These are phyloP conservation scores for Spinellus fusiger DNA, from an alignment of 192 early-diverging fungal genomes.

Conservation along the genomic window DNA sequence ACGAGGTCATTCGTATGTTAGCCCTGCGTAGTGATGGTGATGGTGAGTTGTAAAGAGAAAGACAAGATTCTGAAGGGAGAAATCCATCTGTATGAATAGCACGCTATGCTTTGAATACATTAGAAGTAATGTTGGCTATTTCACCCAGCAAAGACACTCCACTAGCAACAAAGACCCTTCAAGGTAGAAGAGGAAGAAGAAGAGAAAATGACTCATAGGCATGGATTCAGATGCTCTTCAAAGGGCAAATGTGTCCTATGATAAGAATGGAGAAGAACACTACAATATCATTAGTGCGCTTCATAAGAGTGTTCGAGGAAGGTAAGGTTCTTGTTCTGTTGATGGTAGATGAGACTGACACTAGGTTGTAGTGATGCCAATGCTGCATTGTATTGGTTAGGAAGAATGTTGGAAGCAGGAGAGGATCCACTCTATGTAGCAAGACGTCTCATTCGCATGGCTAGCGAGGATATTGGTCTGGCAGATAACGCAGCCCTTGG, in stretches of 20 bases:
- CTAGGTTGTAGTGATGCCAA: constrained; percentile 53
- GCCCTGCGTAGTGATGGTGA: constrained; percentile 77
- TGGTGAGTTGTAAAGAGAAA: constrained; percentile 25
- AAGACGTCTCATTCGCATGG: constrained; percentile 67
- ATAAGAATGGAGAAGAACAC: constrained; percentile 81
- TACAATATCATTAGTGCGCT: constrained; percentile 87
- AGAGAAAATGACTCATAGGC: neutral
- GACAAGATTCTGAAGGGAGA: neutral
- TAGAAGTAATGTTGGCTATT: constrained; percentile 49
- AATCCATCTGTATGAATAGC: constrained; percentile 26
- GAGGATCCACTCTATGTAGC: constrained; percentile 90
- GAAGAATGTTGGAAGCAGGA: constrained; percentile 82
- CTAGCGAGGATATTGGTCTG: constrained; percentile 85
- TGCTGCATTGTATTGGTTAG: constrained; percentile 84
- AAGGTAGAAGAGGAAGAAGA: constrained; percentile 20
- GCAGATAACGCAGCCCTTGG: constrained; percentile 76
- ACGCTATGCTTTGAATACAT: constrained; percentile 58
- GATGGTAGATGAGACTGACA: too few species aligned
- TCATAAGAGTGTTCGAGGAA: constrained; percentile 85
- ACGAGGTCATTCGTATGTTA: constrained; percentile 39
- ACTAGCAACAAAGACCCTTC: constrained; percentile 48
- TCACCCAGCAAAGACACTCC: constrained; percentile 5
- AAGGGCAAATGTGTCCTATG: constrained; percentile 76
- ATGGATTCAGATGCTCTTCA: constrained; percentile 55
- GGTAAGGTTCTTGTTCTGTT: constrained; percentile 24